phyloP scores from a whole-genome alignment of 805 yeast genomes.

The Danielia oregonensis region DNA sequence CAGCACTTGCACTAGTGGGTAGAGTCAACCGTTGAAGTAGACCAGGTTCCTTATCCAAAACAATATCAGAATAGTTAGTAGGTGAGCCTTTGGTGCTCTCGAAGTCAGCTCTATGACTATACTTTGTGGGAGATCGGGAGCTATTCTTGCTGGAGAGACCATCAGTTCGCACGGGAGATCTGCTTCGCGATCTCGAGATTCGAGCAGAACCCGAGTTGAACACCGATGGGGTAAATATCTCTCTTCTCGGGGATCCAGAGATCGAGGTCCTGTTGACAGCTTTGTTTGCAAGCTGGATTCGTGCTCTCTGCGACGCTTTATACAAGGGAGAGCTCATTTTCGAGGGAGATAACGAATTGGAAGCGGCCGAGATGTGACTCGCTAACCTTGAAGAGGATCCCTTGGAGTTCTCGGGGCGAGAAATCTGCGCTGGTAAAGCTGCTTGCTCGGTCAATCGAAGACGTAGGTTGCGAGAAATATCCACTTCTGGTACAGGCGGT shows the following conservation, averaged over 20 bases:
- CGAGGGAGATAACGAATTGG: neutral
- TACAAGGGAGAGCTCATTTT: neutral
- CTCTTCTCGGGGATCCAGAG: neutral
- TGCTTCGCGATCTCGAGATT: neutral
- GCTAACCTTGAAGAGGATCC: neutral
- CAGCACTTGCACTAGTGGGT: conserved; percentile 31
- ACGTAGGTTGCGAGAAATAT: neutral
- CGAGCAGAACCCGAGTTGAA: neutral
- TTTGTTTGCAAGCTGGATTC: neutral
- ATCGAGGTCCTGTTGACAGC: neutral
- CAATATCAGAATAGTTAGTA: conserved; percentile 2
- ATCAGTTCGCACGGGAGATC: neutral
- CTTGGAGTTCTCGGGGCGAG: neutral
- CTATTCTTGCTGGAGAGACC: neutral
- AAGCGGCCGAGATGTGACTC: too few relatives aligned
- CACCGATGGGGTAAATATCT: neutral
- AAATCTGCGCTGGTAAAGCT: neutral
- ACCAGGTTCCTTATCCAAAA: conserved; percentile 5
- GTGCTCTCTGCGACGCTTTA: neutral
- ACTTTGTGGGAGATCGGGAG: conserved; percentile 13
- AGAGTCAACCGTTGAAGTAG: conserved; percentile 21
- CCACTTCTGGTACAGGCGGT: too few relatives aligned
- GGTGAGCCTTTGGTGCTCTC: conserved; percentile 8
- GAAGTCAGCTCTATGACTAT: conserved; percentile 4
- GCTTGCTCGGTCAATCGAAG: neutral